phyloP scores from a whole-genome alignment of 1,139 yeast species.

The Saccharomyces hybrid region DNA sequence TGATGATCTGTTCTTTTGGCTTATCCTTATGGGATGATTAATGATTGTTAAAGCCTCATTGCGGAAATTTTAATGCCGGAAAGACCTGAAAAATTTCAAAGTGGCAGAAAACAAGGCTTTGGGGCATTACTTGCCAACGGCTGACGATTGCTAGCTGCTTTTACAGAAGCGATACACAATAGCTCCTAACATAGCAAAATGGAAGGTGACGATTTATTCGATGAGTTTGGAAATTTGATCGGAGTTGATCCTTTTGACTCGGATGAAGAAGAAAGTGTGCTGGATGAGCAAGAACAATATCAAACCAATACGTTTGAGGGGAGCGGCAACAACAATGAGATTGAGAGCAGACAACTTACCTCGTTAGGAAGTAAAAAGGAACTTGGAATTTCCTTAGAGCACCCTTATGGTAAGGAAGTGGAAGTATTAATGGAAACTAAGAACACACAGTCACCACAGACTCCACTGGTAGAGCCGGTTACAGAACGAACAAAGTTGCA shows the following conservation, averaged over 20 bases:
- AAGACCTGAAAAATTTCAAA: background rate
- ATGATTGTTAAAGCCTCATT: background rate
- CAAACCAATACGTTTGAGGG: slow-evolving; percentile 2
- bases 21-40: background rate
- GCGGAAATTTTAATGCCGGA: slow-evolving; percentile 1
- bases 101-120: slow-evolving; percentile 1
- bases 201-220: slow-evolving; percentile 25
- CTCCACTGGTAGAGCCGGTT: slow-evolving; percentile 60
- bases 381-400: slow-evolving; percentile 9
- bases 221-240: slow-evolving; percentile 51
- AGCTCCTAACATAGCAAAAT: background rate
- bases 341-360: background rate
- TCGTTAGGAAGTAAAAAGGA: slow-evolving; percentile 16
- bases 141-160: background rate
- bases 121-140: background rate
- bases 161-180: background rate
- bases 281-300: slow-evolving; percentile 17
- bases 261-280: slow-evolving; percentile 33
- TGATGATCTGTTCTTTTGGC: background rate
- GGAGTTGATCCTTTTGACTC: slow-evolving; percentile 43
- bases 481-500: slow-evolving; percentile 5
- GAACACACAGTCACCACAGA: slow-evolving; percentile 46
- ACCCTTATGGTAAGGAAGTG: slow-evolving; percentile 49
- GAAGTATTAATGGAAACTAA: slow-evolving; percentile 54
- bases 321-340: slow-evolving; percentile 9